A percentile compares a stretch with the other conserved stretches of the same genome.
These are phyloP conservation scores for Harringtonia aguacate DNA, from an alignment of 2,329 filamentous ascomycete species.

Conservation along the genomic window DNA sequence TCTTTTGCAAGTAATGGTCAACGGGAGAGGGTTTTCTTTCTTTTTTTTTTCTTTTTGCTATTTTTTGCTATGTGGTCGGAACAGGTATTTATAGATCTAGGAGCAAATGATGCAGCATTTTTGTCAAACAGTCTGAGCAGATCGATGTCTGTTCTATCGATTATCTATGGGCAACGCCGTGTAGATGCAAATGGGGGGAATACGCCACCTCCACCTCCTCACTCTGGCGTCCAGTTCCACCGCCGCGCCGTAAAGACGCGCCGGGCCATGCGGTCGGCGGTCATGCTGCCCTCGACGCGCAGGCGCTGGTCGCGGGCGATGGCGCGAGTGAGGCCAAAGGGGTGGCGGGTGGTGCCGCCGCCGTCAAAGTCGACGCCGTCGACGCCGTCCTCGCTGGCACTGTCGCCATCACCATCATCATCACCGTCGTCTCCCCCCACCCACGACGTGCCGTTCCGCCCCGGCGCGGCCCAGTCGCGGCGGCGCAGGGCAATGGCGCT, in stretches of 20 bases:
- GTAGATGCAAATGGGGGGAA: too few species aligned
- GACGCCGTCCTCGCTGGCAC: not conserved
- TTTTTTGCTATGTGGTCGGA: not conserved
- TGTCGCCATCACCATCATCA: not conserved
- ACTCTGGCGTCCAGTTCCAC: conserved; percentile 50
- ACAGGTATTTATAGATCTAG: too few species aligned
- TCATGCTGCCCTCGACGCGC: conserved; percentile 36
- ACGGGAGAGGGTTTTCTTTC: not conserved
- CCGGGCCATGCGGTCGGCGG: conserved; percentile 38
- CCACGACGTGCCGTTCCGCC: not conserved
- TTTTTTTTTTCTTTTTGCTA: not conserved
- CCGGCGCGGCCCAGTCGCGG: conserved; percentile 33
- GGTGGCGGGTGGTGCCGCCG: conserved; percentile 4
- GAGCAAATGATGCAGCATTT: too few species aligned
- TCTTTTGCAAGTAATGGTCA: not conserved
- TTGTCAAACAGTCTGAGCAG: too few species aligned
- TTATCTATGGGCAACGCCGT: too few species aligned
- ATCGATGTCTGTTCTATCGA: too few species aligned
- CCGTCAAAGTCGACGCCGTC: conserved; percentile 9
- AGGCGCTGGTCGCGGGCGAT: conserved; percentile 39
- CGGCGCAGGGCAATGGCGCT: conserved; percentile 31
- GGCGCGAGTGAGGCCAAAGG: conserved; percentile 40
- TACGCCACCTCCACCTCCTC: too few species aligned
- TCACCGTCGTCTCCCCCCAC: conserved; percentile 3
- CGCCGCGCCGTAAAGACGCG: conserved; percentile 42